Base-by-base conservation (phyloP, 2,329 filamentous ascomycete genomes). In the Pyrenophora tritici-repentis region DNA sequence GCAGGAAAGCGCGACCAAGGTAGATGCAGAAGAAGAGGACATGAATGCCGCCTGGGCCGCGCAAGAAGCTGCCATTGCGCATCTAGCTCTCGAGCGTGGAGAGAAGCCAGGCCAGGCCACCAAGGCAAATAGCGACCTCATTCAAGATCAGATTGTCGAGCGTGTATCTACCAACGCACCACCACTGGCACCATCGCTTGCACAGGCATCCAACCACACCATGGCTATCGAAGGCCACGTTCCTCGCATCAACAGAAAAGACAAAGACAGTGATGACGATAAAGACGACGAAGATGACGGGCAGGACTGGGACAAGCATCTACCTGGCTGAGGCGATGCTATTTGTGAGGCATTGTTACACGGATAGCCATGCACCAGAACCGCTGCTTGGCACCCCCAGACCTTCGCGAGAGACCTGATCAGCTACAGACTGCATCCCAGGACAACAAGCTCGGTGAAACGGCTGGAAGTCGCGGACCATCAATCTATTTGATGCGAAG, bases 51-150 rank as follows among this genome's bases (percentile, higher is more conserved):
- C 68, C 6, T 72, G 70, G 70, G 66, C 67, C 8, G 66, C 68
- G 4, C 65, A 60, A 37, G 65, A 73, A 7, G 65, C 68, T 48
- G 72, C 58, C 35, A 68, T 68, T 53, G 70, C 55, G 22, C 72
- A 77, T 39, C 65, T 80, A 4, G 76, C 76, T 0, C 50, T 73
- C 4, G 78, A 80, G 59, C 71, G 78, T 26, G 77, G 77, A 42
- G 78, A 79, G 56, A 70, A 66, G 58, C 64, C 63, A 3, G 63
- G 66, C 9, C 53, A 60, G 10, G 50, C 66, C 37, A 63, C 46
- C 59, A 72, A 68, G 47, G 62, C 63, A 12, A 72, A 64, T 56
- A 65, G 61, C 38, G 65, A 67, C 18, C 64, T 73, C 34, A 59
- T 73, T 37, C 61, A 65, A 22, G 63, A 63, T 31, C 55, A 61